Conservation (phyloP, 1,284 basidiomycete species). For the Ganoderma meredithae region DNA sequence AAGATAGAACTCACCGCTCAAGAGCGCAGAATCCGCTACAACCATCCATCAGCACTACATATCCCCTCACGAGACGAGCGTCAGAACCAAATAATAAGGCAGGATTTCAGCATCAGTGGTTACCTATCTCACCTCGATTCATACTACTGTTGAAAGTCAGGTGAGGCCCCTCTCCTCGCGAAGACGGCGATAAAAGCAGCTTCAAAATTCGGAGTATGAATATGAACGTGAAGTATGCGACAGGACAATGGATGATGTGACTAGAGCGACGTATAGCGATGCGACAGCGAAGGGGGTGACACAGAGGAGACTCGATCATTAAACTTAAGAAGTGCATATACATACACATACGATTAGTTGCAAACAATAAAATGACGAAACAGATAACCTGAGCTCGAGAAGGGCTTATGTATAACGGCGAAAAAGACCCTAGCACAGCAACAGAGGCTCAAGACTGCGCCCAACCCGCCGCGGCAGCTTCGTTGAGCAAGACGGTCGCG, state of each 20-base stretch:
- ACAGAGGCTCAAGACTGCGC: background rate
- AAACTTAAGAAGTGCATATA: background rate
- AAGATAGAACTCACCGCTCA: background rate
- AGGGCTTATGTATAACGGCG: background rate
- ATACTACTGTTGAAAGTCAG: background rate
- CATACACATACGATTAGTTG: constrained; percentile 6
- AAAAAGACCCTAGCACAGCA: background rate
- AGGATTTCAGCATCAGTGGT: background rate
- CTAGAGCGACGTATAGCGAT: constrained; percentile 2
- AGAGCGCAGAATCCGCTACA: background rate
- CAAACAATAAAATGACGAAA: background rate
- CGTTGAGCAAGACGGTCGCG: constrained; percentile 24
- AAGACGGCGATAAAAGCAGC: background rate
- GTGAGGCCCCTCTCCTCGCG: background rate
- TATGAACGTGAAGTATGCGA: background rate
- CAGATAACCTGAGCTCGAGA: constrained; percentile 3
- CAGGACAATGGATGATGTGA: background rate
- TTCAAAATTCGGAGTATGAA: background rate
- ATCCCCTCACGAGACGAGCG: background rate
- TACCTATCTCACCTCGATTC: background rate
- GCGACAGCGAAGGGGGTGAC: constrained; percentile 5
- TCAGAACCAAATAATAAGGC: background rate
- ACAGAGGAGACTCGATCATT: background rate
- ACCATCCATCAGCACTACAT: background rate
- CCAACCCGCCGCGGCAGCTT: constrained; percentile 28